Evolutionary conservation across 768 basidiomycete species (phyloP).

Genomic region (Kwoniella heveanensis): DNA sequence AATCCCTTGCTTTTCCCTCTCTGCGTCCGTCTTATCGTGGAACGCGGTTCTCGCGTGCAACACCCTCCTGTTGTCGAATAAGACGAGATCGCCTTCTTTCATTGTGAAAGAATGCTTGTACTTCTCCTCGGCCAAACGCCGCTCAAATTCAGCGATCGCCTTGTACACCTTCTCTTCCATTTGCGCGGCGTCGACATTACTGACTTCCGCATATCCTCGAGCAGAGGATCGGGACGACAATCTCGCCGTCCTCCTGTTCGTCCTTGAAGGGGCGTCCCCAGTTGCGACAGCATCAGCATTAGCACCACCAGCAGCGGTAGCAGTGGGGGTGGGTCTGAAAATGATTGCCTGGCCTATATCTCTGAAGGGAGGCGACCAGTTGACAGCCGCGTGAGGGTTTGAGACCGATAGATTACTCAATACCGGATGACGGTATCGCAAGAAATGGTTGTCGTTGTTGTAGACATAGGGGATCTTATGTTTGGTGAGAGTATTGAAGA

Average conservation of each 20-base stretch:
- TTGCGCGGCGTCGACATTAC: constrained; percentile 37
- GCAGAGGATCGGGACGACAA: neutral
- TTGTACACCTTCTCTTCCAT: constrained; percentile 30
- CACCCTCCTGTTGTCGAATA: constrained; percentile 90
- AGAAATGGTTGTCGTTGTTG: constrained; percentile 83
- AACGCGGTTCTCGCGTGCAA: constrained; percentile 86
- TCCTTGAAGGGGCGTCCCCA: too few relatives aligned
- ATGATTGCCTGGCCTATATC: constrained; percentile 60
- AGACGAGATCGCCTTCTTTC: constrained; percentile 76
- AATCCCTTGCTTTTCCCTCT: constrained; percentile 46
- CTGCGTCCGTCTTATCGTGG: constrained; percentile 54
- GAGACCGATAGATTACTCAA: constrained; percentile 61
- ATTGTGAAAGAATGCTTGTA: constrained; percentile 69
- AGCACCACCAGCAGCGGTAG: too few relatives aligned
- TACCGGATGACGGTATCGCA: constrained; percentile 71
- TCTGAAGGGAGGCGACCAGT: constrained; percentile 95
- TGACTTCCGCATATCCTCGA: constrained; percentile 52
- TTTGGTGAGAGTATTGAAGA: constrained; percentile 65
- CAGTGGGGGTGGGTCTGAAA: neutral
- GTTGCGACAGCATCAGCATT: too few relatives aligned
- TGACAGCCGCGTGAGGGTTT: constrained; percentile 66
- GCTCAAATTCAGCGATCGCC: constrained; percentile 67
- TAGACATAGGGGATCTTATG: constrained; percentile 86
- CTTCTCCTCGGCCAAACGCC: constrained; percentile 62
- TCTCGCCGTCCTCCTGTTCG: too few relatives aligned